Evolutionary conservation across 441 rosid genomes (phyloP).

Genomic region (Euphorbia corollata): DNA sequence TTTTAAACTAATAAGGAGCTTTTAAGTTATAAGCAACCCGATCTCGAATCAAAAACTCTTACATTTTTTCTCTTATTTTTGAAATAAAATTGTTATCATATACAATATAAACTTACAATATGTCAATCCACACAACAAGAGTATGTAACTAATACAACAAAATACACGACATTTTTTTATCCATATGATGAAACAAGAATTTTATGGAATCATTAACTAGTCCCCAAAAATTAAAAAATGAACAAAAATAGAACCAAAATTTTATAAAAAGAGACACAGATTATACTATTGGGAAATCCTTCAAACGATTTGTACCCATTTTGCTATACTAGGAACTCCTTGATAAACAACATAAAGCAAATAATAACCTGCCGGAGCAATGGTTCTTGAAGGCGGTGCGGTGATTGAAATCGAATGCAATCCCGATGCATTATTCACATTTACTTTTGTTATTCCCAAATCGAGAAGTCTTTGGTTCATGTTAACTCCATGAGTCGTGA

Average conservation of each 20-base stretch:
- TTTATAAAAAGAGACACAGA: neutral
- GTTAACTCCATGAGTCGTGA: constrained; percentile 47
- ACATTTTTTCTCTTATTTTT: no score
- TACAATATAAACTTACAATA: no score
- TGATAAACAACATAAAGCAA: constrained; percentile 33
- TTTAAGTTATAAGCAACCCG: no score
- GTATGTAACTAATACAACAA: no score
- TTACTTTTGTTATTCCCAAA: constrained; percentile 21
- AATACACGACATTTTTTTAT: neutral
- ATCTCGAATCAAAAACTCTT: no score
- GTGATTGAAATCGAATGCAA: neutral
- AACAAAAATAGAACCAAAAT: neutral
- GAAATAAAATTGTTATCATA: no score
- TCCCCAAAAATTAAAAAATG: neutral
- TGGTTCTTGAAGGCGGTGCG: constrained; percentile 29
- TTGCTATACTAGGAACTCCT: constrained; percentile 41
- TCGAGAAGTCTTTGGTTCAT: constrained; percentile 47
- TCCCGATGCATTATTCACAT: neutral
- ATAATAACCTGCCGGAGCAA: constrained; percentile 57
- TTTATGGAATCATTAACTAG: neutral
- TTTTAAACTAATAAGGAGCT: no score
- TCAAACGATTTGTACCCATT: constrained; percentile 42
- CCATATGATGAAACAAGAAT: neutral
- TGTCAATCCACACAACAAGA: no score
- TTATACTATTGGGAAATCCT: neutral